These are phyloP conservation scores for Syzygium aromaticum DNA, from an alignment of 345 rosid species.

Conservation along the genomic window DNA sequence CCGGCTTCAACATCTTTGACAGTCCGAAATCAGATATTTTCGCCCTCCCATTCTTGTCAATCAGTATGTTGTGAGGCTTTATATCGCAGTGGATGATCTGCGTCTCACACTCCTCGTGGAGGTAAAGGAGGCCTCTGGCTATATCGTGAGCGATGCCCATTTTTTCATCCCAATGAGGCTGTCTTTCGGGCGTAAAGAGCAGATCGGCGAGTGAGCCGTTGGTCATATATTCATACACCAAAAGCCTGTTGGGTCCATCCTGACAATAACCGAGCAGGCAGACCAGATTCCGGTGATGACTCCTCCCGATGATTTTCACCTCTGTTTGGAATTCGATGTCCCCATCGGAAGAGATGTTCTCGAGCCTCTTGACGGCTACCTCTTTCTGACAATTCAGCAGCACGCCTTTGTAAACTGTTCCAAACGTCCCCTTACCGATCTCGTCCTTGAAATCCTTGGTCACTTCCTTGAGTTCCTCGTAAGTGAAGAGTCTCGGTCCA, in stretches of 20 bases:
- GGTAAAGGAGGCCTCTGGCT: conserved; percentile 14
- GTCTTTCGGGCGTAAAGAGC: conserved; percentile 3
- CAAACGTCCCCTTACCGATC: conserved; percentile 20
- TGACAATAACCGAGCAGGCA: conserved; percentile 12
- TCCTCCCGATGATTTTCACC: conserved; percentile 12
- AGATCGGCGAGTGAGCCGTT: conserved; percentile 17
- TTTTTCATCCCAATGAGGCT: conserved; percentile 5
- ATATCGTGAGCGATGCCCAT: conserved; percentile 11
- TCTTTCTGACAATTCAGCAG: not conserved
- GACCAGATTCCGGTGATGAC: conserved; percentile 19
- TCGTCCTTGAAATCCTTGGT: conserved; percentile 14
- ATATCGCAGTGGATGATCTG: conserved; percentile 25
- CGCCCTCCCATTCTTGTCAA: conserved; percentile 6
- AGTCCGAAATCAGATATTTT: conserved; percentile 20
- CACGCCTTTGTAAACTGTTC: not conserved
- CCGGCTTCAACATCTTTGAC: conserved; percentile 21
- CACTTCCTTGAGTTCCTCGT: conserved; percentile 2
- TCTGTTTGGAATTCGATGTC: conserved; percentile 14
- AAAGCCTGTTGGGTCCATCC: conserved; percentile 10
- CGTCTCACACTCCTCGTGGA: conserved; percentile 16
- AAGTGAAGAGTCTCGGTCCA: conserved; percentile 3
- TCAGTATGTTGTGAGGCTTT: conserved; percentile 16
- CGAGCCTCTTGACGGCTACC: conserved; percentile 7
- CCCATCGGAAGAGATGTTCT: not conserved
- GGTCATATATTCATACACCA: conserved; percentile 20